Evolutionary conservation across 345 rosid species (phyloP), one percentile per base, ranked within the genome.

Genomic region (Geranium rotundifolium): DNA sequence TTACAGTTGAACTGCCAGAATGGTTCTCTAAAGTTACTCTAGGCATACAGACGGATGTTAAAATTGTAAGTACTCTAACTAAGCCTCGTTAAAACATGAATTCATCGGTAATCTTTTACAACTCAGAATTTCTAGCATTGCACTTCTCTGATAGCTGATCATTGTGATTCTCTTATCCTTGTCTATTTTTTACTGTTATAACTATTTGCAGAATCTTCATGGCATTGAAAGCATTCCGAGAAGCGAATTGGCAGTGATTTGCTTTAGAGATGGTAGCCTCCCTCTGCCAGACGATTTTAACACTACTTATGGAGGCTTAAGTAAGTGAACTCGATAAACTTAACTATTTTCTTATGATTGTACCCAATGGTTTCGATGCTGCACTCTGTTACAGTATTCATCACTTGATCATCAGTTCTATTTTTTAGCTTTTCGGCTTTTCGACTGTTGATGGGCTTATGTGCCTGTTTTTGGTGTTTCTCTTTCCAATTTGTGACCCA

Each of bases 231-330:
- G 76, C 68, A 72, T 84, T 56, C 73, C 90, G 17, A 75, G 65
- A 66, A 83, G 84, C 72, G 65, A 67, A 27, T 77, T 84, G 74
- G 97, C 96, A 4, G 74, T 85, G 62, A 76, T 89, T 66, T 92
- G 98, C 77, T 77, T 92, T 62, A 83, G 98, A 84, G 89, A 85
- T 65, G 98, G 98, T 56, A 85, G 98, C 72, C 98, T 85, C 67
- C 97, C 97, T 57, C 76, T 92, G 31, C 97, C 98, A 29, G 93
- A 89, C 72, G 77, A 75, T 50, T 75, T 87, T 71, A 73, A 70
- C 65, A 63, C 75, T 60, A 80, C 87, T 72, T 19, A 72, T 13
- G 56, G 80, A 60, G 77, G 83, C 62, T 75, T 79, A 81, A 90
- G 97, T 90, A 76, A 69, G 55, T 16, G 13, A 19, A 4, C 15